These are phyloP conservation scores for Potentilla sterilis DNA, from an alignment of 306 rosid genomes.

Conservation along the genomic window DNA sequence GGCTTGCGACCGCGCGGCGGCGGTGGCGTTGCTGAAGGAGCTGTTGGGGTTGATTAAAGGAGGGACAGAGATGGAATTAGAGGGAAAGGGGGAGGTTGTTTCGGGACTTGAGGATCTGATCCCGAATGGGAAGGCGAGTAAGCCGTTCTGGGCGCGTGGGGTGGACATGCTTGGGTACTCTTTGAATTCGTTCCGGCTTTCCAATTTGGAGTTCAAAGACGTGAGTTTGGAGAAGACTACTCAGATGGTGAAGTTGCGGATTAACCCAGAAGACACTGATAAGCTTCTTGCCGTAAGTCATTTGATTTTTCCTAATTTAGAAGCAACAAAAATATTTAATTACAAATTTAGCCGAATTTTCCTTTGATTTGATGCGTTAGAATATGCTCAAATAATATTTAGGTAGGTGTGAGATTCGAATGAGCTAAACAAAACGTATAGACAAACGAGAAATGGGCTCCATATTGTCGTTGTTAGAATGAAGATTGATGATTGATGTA, in stretches of 20 bases:
- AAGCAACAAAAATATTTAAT: neutral
- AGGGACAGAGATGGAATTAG: slow-evolving; percentile 30
- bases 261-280: slow-evolving; percentile 42
- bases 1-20: slow-evolving; percentile 67
- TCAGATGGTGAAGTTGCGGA: slow-evolving; percentile 49
- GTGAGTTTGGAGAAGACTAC: slow-evolving; percentile 41
- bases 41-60: slow-evolving; percentile 19
- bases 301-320: neutral
- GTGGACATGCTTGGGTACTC: slow-evolving; percentile 89
- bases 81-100: slow-evolving; percentile 32
- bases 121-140: slow-evolving; percentile 55
- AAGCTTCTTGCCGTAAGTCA: slow-evolving; percentile 58
- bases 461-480: neutral
- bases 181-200: slow-evolving; percentile 57
- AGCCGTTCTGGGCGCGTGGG: slow-evolving; percentile 93
- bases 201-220: slow-evolving; percentile 55
- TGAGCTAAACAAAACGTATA: neutral
- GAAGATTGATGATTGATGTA: neutral
- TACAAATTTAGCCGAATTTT: neutral
- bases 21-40: slow-evolving; percentile 53
- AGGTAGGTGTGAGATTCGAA: neutral
- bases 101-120: slow-evolving; percentile 66
- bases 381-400: neutral
- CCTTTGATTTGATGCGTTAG: neutral
- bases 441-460: neutral